Conservation (phyloP, 331 rosid species). For the Prunus yedoensis region DNA sequence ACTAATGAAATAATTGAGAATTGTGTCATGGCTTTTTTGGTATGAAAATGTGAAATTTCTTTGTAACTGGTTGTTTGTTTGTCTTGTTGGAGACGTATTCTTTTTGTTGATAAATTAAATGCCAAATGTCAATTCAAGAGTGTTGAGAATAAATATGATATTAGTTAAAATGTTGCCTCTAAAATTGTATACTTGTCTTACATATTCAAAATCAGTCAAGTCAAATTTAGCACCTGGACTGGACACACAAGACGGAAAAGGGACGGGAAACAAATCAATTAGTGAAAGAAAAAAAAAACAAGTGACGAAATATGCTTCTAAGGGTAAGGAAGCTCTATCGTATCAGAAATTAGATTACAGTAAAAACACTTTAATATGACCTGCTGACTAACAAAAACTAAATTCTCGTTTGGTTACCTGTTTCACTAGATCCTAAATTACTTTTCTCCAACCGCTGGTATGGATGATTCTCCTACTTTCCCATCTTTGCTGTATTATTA, state of each 20-base stretch:
- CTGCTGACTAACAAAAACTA: background rate
- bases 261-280: background rate
- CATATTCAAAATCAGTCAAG: background rate
- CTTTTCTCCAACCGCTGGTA: background rate
- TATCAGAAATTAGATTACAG: background rate
- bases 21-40: no score
- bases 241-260: background rate
- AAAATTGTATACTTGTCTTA: background rate
- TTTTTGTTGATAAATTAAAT: no score
- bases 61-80: no score
- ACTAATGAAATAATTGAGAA: no score
- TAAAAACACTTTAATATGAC: background rate
- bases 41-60: no score
- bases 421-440: background rate
- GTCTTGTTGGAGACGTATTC: no score
- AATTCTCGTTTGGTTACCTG: background rate
- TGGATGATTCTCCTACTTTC: conserved; percentile 4
- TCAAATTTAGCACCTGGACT: background rate
- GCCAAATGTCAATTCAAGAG: no score
- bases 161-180: no score
- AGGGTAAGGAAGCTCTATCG: background rate
- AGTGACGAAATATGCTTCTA: background rate
- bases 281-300: background rate
- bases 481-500: conserved; percentile 45
- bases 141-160: no score